phyloP scores from a whole-genome alignment of 2,329 filamentous ascomycete genomes.

The Massarina eburnea region DNA sequence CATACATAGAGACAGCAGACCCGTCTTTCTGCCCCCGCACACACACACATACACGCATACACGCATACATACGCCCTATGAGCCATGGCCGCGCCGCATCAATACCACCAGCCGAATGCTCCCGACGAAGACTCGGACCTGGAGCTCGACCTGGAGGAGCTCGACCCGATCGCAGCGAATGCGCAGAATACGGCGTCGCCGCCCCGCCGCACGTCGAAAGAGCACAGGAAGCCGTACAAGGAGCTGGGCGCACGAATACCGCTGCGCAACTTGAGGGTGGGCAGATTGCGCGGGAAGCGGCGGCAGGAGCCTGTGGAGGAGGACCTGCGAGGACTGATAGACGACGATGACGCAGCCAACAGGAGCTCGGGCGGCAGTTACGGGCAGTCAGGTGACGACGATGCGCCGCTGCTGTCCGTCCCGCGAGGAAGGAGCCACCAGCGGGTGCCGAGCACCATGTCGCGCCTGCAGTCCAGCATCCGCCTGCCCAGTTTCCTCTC shows the following conservation, averaged over 20 bases:
- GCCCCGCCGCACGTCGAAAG: conserved; percentile 30
- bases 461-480: conserved; percentile 55
- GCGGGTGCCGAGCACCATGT: conserved; percentile 40
- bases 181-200: conserved; percentile 24
- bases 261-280: conserved; percentile 61
- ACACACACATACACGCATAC: no score
- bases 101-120: conserved; percentile 57
- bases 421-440: conserved; percentile 23
- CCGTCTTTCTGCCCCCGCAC: conserved; percentile 6
- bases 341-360: conserved; percentile 59
- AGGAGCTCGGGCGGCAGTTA: conserved; percentile 63
- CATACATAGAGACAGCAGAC: conserved; percentile 5
- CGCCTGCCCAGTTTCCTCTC: conserved; percentile 69
- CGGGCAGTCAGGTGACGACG: conserved; percentile 62
- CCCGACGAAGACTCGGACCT: conserved; percentile 73
- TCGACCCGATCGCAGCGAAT: conserved; percentile 61
- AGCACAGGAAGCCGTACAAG: conserved; percentile 35
- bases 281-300: conserved; percentile 47
- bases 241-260: conserved; percentile 63
- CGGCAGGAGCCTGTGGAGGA: conserved; percentile 59
- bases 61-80: conserved; percentile 37
- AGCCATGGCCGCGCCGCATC: conserved; percentile 51
- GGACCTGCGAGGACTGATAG: conserved; percentile 68
- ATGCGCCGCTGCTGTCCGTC: conserved; percentile 69
- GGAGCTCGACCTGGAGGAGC: conserved; percentile 76